Conservation (phyloP, 148 eudicot genomes). For the Salicornia ramosissima region DNA sequence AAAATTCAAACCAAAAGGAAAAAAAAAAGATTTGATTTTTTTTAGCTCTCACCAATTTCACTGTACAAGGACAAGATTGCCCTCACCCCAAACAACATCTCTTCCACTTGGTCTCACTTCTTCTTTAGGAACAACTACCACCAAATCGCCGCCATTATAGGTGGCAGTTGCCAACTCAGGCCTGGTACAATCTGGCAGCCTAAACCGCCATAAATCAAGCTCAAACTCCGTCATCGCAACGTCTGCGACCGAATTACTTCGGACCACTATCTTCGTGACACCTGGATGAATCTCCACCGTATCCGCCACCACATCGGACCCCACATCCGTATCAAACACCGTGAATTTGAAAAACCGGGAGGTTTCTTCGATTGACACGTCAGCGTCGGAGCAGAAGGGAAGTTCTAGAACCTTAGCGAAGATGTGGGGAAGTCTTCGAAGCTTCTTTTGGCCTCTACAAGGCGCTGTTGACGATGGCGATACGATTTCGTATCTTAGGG, state of each 20-base stretch:
- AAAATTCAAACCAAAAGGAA: conserved; percentile 6
- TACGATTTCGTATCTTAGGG: conserved; percentile 40
- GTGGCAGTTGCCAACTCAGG: conserved; percentile 67
- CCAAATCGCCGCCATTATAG: conserved; percentile 55
- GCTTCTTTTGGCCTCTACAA: conserved; percentile 52
- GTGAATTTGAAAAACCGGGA: conserved; percentile 46
- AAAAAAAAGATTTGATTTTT: neutral
- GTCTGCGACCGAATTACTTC: conserved; percentile 28
- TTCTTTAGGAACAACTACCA: conserved; percentile 72
- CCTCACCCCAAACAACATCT: conserved; percentile 35
- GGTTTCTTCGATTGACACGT: conserved; percentile 62
- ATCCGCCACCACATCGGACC: conserved; percentile 47
- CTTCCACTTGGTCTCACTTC: conserved; percentile 22
- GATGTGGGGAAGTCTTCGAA: conserved; percentile 76
- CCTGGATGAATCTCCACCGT: conserved; percentile 74
- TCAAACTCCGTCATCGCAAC: conserved; percentile 39
- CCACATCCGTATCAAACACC: conserved; percentile 47
- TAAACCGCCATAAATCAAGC: conserved; percentile 81
- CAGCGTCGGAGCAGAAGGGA: conserved; percentile 76
- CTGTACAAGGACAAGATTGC: conserved; percentile 65
- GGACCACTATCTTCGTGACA: conserved; percentile 73
- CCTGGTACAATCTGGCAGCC: conserved; percentile 55
- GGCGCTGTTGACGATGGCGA: conserved; percentile 24
- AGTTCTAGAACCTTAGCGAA: conserved; percentile 87
- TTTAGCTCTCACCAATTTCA: conserved; percentile 25